Base-by-base conservation (phyloP, 306 rosid genomes). In the Mucuna pruriens region DNA sequence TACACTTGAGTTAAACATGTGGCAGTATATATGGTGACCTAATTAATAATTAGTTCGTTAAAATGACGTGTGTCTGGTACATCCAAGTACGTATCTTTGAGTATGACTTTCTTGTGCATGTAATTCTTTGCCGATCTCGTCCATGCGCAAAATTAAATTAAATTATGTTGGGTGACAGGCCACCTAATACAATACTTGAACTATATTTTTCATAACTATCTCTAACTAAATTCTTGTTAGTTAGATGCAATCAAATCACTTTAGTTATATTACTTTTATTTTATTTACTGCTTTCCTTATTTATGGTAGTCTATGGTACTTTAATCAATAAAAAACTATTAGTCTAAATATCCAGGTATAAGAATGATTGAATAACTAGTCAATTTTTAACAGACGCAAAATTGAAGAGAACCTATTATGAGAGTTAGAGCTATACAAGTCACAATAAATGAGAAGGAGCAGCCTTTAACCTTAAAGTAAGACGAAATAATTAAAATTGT, bases 201-300 rank as follows among this genome's bases (percentile, higher is more conserved):
- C 25, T 58, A 46, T 17, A 40, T 61, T 73, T 66, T 58, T 71
- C 48, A 71, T 78, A 75, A 84, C 71, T 67, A 64, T 76, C 79
- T 85, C 89, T 85, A 86, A 88, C 88, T 84, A 57, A 85, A 86
- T 74, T 86, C 88, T 78, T 66, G 92, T 87, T 87, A 17, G 92
- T 87, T 87, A 17, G 79, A 73, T 76, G 75, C 84, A 82, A 85
- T 86, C 86, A 71, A 74, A 85, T 77, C 79, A 49, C 36, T 54
- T 77, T 36, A n/a, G 9, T 49, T 73, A 61, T 2, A 7, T 12
- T 55, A 6, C 29, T 20, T 71, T 26, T 77, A 49, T 40, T 51
- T 3, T 33, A 15, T 16, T 58, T 49, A 75, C 52, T 23, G 22
- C 33, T 10, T 8, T n/a, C 73, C 39, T 45, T 57, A 52, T 58